Percentiles rank a stretch among this genome's conserved stretches.
These are phyloP conservation scores for Cyclostephanos tholiformis DNA, from an alignment of 108 stramenopile species.

Conservation along the genomic window DNA sequence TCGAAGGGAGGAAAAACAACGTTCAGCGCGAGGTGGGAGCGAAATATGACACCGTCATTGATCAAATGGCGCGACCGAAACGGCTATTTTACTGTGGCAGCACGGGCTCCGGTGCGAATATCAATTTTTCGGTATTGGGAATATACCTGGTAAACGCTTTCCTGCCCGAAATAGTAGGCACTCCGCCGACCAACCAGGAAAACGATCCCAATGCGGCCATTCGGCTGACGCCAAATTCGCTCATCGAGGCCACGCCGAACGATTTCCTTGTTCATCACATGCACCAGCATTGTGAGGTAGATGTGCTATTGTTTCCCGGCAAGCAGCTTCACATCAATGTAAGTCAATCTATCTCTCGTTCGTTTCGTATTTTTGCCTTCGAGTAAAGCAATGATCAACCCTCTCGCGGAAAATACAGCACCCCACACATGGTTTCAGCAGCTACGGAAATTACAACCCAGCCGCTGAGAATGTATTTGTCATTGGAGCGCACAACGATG, in stretches of 20 bases:
- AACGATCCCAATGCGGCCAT: constrained; percentile 11
- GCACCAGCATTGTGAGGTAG: constrained; percentile 36
- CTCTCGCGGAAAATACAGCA: background rate
- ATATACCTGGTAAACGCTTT: constrained; percentile 23
- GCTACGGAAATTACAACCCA: constrained; percentile 23
- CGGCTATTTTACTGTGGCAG: constrained; percentile 27
- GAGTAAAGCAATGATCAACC: background rate
- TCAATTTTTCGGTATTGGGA: constrained; percentile 7
- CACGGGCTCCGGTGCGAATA: constrained; percentile 6
- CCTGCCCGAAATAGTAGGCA: constrained; percentile 18
- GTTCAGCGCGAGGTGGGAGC: background rate
- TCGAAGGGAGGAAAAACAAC: background rate
- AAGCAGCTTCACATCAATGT: constrained; percentile 27
- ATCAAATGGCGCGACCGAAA: background rate
- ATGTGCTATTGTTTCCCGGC: constrained; percentile 29
- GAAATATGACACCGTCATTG: background rate
- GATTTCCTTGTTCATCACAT: constrained; percentile 34
- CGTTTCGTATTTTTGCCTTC: background rate
- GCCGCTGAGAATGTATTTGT: constrained; percentile 24
- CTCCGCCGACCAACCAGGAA: constrained; percentile 6
- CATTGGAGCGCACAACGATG: constrained; percentile 30
- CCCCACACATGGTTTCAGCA: background rate
- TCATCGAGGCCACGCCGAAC: constrained; percentile 11
- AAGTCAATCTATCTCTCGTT: background rate
- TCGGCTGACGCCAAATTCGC: constrained; percentile 13